Evolutionary conservation across 768 basidiomycete genomes (phyloP), one percentile per base, ranked within the genome.

Genomic region (Leccinum imitatum): DNA sequence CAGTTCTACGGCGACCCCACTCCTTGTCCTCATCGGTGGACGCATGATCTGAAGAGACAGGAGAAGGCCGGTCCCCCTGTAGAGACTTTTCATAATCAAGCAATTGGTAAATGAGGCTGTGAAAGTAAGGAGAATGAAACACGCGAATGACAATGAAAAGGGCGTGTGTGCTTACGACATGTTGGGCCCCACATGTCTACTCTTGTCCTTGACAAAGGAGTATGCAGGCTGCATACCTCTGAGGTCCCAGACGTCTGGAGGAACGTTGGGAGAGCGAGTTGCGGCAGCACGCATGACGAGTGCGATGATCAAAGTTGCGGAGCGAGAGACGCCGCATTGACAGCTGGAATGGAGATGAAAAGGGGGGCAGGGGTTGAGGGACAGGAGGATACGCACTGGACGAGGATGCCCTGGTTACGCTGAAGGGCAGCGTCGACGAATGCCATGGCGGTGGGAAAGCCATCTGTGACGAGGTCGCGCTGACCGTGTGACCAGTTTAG

Each of bases 401-500:
- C 85, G 61, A 94, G 81, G 58, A 94, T 84, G 62, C 90, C 89
- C 61, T 91, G 90, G 56, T 86, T 86, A 65, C 89, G 86, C 56
- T 82, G 79, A 56, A 93, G 73, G 51, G 90, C 87, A 35, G 84
- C 82, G 71, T 95, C 93, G 59, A 89, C 82, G 63, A 94, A 95
- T 19, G 82, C 73, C 85, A 95, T 92, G 6, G 89, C 94, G 8
- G 79, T 81, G 54, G 85, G 84, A 74, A 95, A 93, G 52, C 92
- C 93, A 44, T 84, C 76, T 3, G 84, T 75, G 64, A 93, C 91
- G 41, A 96, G 84, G 71, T 96, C 89, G 58, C 89, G 82, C 75
- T 95, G 91, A n/a, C 94, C 94, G 70, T 96, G 94, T 23, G 92
- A 94, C 95, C 94, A 96, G 54, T 83, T 82, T 27, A 95, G 83